Percentiles rank a stretch among this genome's conserved stretches.
Evolutionary conservation across 2,329 filamentous ascomycete species (phyloP).

Genomic region (Samsoniella hepiali): DNA sequence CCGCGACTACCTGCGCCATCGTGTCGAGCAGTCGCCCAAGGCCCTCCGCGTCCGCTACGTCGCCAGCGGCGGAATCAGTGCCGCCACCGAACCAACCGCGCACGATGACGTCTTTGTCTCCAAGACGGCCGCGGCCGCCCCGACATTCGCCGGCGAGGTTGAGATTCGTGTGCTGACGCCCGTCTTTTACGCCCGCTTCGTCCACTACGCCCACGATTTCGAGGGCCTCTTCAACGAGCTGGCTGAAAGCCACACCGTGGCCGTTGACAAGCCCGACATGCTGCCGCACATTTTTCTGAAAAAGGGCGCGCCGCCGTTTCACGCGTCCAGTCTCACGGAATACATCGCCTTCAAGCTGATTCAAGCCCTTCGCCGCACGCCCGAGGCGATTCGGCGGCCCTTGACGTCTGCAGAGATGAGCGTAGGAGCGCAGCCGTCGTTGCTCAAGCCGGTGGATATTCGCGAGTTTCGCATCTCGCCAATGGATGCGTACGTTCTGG

Average conservation of each 20-base stretch:
- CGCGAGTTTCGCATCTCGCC: conserved; percentile 47
- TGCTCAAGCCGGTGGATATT: conserved; percentile 35
- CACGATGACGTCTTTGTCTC: neutral
- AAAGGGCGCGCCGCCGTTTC: conserved; percentile 33
- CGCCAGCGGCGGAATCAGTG: conserved; percentile 43
- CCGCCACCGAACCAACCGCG: neutral
- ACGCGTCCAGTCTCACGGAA: conserved; percentile 35
- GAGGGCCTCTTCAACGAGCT: conserved; percentile 61
- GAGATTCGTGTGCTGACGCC: conserved; percentile 61
- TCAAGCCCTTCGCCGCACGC: conserved; percentile 41
- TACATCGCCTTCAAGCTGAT: conserved; percentile 44
- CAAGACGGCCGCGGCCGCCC: neutral
- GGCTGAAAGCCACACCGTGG: conserved; percentile 56
- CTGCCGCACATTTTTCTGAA: conserved; percentile 46
- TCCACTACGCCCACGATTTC: conserved; percentile 59
- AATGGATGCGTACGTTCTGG: conserved; percentile 49
- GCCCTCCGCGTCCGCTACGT: conserved; percentile 52
- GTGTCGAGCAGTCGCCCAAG: conserved; percentile 45
- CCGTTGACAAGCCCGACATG: conserved; percentile 52
- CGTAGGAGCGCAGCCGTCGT: conserved; percentile 13
- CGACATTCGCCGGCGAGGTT: conserved; percentile 27
- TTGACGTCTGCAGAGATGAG: conserved; percentile 37
- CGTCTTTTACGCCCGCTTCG: conserved; percentile 63
- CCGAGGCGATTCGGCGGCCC: conserved; percentile 39
- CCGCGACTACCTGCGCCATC: conserved; percentile 43